Base-by-base conservation (phyloP, 2,329 filamentous ascomycete genomes). In the Penicillium sp. region DNA sequence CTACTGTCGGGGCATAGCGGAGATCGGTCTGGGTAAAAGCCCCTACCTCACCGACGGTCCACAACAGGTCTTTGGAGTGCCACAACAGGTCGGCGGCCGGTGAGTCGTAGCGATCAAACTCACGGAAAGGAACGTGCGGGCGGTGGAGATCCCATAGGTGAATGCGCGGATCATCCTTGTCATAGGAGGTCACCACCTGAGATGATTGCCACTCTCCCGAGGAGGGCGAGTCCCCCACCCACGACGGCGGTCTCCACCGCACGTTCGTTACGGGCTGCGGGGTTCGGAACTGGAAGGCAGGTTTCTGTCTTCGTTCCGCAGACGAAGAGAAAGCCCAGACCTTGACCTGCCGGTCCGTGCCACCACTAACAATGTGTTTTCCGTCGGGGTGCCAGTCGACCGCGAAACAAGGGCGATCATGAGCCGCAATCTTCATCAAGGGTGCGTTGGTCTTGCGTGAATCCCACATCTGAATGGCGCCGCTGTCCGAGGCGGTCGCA, bases 351-450 rank as follows among this genome's bases (percentile, higher is more conserved):
- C 77, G 78, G 61, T 85, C 81, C 18, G 76, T 72, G 42, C 81
- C 75, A n/a, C 78, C 80, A 55, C 79, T 84, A 44, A 80, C 74
- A 8, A 85, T 68, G 61, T 84, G 79, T 58, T 78, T 82, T 6
- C 81, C 81, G 56, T 84, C 80, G 1, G 81, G 81, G 59, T 85
- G 81, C 80, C 81, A 85, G 61, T 85, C 81, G 28, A 85, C 75
- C 5, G 79, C 74, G 50, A 77, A 81, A 66, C 81, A 84, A 4
- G 73, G 73, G 51, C 74, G 76, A 54, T 80, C 76, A 60, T 85
- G 81, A 35, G 80, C 81, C 27, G 78, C 76, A 46, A 84, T 79
- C 54, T 77, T 78, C 55, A 84, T 68, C 57, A 80, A 73, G 6
- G 81, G 76, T 22, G 74, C 72, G 54, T 74, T 78, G 42, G 74